A percentile compares a stretch with the other conserved stretches of the same genome.
Conservation (phyloP, 306 rosid species). For the Medicago arabica region DNA sequence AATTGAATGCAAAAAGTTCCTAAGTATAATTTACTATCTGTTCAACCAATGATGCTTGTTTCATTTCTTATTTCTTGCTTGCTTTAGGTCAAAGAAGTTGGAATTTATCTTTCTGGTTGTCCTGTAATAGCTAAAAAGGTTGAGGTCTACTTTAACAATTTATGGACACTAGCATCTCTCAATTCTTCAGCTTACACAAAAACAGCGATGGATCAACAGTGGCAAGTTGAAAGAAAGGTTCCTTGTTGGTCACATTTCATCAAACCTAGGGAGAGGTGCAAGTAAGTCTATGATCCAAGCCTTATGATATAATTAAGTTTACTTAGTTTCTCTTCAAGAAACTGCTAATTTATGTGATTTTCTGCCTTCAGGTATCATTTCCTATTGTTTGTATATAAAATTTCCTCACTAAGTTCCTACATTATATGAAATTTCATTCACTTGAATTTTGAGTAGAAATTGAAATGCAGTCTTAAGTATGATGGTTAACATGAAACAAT, state of each 20-base stretch:
- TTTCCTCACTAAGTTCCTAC: constrained; percentile 11
- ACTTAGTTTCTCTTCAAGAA: constrained; percentile 33
- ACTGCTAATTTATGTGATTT: not conserved
- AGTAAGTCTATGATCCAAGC: constrained; percentile 58
- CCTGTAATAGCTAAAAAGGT: constrained; percentile 70
- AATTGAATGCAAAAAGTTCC: not conserved
- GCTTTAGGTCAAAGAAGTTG: constrained; percentile 88
- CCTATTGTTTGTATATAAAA: not conserved
- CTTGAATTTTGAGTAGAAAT: constrained; percentile 9
- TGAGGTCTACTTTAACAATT: constrained; percentile 74
- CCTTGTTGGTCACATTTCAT: constrained; percentile 95
- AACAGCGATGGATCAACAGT: constrained; percentile 70
- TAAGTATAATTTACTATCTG: not conserved
- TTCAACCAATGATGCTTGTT: constrained; percentile 28
- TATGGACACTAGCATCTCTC: constrained; percentile 77
- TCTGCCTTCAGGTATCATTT: constrained; percentile 31
- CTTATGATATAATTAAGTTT: constrained; percentile 23
- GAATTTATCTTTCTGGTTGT: constrained; percentile 80
- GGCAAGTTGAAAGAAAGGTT: constrained; percentile 85
- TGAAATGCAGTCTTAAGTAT: not conserved
- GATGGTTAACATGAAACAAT: too few relatives aligned
- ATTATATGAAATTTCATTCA: constrained; percentile 14
- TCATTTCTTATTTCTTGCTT: constrained; percentile 28
- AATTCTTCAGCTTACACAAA: constrained; percentile 64
- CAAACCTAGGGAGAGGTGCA: constrained; percentile 63